Conservation (phyloP, 768 basidiomycete genomes). For the Galerina marginata region DNA sequence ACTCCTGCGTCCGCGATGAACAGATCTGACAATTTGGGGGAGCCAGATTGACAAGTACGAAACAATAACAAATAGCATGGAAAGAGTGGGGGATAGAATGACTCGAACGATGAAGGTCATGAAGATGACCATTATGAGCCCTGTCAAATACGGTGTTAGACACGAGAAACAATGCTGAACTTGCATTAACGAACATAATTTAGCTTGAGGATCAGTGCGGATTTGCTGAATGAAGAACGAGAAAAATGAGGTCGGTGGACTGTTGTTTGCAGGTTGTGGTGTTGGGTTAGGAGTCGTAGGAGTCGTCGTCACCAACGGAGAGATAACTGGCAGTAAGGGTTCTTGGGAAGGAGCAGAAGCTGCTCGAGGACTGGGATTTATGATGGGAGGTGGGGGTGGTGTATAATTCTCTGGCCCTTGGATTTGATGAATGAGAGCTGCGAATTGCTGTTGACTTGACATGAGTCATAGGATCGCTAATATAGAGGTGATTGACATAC, state of each 20-base stretch:
- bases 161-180: not conserved
- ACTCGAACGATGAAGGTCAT: slow-evolving; percentile 77
- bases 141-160: slow-evolving; percentile 38
- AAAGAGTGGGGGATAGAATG: slow-evolving; percentile 68
- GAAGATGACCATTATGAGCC: slow-evolving; percentile 70
- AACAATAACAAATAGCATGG: slow-evolving; percentile 65
- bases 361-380: slow-evolving; percentile 25
- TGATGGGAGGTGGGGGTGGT: slow-evolving; percentile 34
- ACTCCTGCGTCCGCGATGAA: slow-evolving; percentile 69
- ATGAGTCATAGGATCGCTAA: not conserved
- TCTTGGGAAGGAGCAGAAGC: slow-evolving; percentile 17
- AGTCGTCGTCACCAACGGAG: slow-evolving; percentile 18
- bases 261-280: slow-evolving; percentile 26
- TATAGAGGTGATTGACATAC: slow-evolving; percentile 44
- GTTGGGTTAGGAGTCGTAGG: slow-evolving; percentile 27
- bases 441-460: slow-evolving; percentile 69
- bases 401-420: slow-evolving; percentile 74
- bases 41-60: slow-evolving; percentile 86
- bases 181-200: slow-evolving; percentile 60
- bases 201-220: slow-evolving; percentile 71
- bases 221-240: slow-evolving; percentile 63
- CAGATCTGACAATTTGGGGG: slow-evolving; percentile 83
- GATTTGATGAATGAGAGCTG: slow-evolving; percentile 78
- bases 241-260: slow-evolving; percentile 43
- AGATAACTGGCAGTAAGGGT: slow-evolving; percentile 17